Conservation (phyloP, 495 filamentous ascomycete species). For the Rostrohypoxylon terebratum region DNA sequence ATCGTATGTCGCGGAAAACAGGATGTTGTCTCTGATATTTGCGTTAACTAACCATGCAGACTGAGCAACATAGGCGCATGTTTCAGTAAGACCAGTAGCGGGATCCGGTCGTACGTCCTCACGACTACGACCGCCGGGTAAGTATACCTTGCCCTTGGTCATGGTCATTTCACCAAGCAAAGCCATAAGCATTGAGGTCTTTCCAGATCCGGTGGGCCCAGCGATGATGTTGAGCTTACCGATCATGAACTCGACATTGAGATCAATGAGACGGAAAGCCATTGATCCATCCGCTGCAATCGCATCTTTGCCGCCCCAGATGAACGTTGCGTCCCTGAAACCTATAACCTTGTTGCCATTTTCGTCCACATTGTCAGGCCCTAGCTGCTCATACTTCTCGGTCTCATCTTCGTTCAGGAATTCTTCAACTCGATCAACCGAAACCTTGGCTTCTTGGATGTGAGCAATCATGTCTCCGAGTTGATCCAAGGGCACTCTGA, state of each 20-base stretch:
- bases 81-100: conserved; percentile 88
- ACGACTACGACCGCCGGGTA: conserved; percentile 84
- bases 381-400: conserved; percentile 92
- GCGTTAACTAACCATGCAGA: conserved; percentile 98
- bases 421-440: conserved; percentile 94
- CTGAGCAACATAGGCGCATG: conserved; percentile 95
- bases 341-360: conserved; percentile 77
- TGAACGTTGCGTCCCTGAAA: conserved; percentile 83
- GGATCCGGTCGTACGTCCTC: conserved; percentile 85
- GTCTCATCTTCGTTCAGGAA: conserved; percentile 96
- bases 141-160: conserved; percentile 80
- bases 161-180: conserved; percentile 96
- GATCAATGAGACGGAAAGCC: conserved; percentile 84
- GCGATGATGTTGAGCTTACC: conserved; percentile 90
- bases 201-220: conserved; percentile 93
- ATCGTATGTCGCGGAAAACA: conserved; percentile 87
- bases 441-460: conserved; percentile 97
- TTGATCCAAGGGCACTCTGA: conserved; percentile 94
- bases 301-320: conserved; percentile 84
- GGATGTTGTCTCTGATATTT: conserved; percentile 95
- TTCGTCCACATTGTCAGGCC: conserved; percentile 69
- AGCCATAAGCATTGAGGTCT: conserved; percentile 96
- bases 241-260: conserved; percentile 80
- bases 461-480: conserved; percentile 99
- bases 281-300: conserved; percentile 67